Evolutionary conservation across 768 basidiomycete genomes (phyloP), one percentile per base, ranked within the genome.

Genomic region (Mycena albidolilacea): DNA sequence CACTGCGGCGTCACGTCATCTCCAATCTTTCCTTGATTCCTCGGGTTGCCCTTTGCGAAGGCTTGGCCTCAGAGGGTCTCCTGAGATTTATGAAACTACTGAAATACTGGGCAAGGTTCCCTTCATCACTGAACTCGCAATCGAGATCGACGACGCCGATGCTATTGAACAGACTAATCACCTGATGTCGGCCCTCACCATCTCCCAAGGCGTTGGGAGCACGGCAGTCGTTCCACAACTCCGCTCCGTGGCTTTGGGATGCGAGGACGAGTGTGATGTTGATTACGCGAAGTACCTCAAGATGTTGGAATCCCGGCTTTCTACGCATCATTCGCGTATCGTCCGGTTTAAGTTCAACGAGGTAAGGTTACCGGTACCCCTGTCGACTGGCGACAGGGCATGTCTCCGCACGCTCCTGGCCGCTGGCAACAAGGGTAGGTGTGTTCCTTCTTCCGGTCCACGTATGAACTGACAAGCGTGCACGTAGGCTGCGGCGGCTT

Each of bases 221-320:
- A n/a, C 37, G n/a, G 4, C 11, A 17, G 19, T 39, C 7, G 58
- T 38, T 5, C 58, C 58, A 15, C 58, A 39, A 8, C 5, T 59
- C 19, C 38, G 19, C 37, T 39, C 3, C 38, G 0, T 59, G 17
- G 19, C 39, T 21, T 59, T 39, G 17, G 58, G 38, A 17, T 59
- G 58, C 8, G 37, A 17, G 8, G 38, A 59, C 1, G 35, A 65
- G 9, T 21, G 17, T 8, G 4, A 15, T 9, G 3, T 67, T 19
- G 55, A 67, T 59, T 44, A 67, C 55, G 19, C 11, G n/a, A 5
- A n/a, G 15, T 21, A 46, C 37, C 55, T 23, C 55, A 21, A 3
- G 7, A 59, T 59, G 58, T 39, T 59, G 58, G 5, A 38, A 59
- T 59, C 58, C 5, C 58, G 58, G n/a, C n/a, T n/a, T n/a, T n/a